Evolutionary conservation across 2,329 filamentous ascomycete species (phyloP).

Genomic region (Nemania abortiva): DNA sequence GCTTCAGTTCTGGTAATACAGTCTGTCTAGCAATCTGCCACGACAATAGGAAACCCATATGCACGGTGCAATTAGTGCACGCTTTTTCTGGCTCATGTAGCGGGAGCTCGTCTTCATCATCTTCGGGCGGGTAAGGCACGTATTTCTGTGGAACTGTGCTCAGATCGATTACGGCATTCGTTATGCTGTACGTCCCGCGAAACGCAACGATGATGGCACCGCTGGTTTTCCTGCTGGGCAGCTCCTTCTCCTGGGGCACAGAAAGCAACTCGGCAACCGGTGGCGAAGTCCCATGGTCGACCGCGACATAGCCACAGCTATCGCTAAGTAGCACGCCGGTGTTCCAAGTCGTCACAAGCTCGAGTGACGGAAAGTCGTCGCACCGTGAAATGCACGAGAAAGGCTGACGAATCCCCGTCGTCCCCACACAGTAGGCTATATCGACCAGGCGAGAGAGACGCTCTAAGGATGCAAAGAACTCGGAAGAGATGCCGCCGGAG

Average conservation of each 20-base stretch:
- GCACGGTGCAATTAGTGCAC: conserved; percentile 91
- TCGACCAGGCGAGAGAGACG: conserved; percentile 92
- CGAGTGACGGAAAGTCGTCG: conserved; percentile 82
- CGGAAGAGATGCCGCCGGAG: conserved; percentile 62
- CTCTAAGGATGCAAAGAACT: conserved; percentile 84
- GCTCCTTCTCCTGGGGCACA: conserved; percentile 16
- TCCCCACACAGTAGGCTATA: conserved; percentile 92
- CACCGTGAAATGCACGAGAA: conserved; percentile 90
- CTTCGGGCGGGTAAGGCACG: conserved; percentile 80
- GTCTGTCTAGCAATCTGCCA: conserved; percentile 80
- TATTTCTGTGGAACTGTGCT: conserved; percentile 92
- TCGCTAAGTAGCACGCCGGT: conserved; percentile 89
- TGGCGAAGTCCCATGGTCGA: conserved; percentile 73
- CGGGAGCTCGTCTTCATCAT: conserved; percentile 54
- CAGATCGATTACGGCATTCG: conserved; percentile 91
- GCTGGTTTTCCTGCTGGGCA: conserved; percentile 32
- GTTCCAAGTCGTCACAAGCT: conserved; percentile 88
- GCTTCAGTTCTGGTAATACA: conserved; percentile 75
- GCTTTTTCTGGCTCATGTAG: conserved; percentile 59
- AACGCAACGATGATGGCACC: conserved; percentile 84
- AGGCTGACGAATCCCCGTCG: conserved; percentile 82
- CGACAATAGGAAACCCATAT: conserved; percentile 87
- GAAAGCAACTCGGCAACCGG: conserved; percentile 8
- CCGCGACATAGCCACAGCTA: conserved; percentile 91
- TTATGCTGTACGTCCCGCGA: conserved; percentile 91